A percentile compares a stretch with the other conserved stretches of the same genome.
These are phyloP conservation scores for Flaveria ramosissima DNA, from an alignment of 129 eudicot species.

Conservation along the genomic window DNA sequence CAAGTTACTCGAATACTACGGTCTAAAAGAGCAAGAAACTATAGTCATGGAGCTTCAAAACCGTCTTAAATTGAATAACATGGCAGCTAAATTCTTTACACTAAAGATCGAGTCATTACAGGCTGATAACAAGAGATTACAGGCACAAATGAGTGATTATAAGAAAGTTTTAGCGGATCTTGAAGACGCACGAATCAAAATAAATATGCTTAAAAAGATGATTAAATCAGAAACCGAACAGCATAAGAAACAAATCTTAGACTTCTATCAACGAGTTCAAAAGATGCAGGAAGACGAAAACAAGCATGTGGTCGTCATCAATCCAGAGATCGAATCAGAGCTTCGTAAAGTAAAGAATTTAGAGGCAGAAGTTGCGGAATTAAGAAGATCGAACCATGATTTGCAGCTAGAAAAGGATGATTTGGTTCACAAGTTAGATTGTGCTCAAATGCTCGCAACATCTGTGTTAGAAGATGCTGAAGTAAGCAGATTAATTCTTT, in stretches of 20 bases:
- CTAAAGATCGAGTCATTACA: conserved; percentile 71
- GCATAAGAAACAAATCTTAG: conserved; percentile 51
- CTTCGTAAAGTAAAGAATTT: background rate
- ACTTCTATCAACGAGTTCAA: conserved; percentile 59
- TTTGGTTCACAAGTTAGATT: conserved; percentile 65
- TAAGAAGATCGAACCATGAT: conserved; percentile 49
- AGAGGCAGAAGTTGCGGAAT: conserved; percentile 27
- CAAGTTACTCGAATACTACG: conserved; percentile 81
- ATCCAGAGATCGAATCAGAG: conserved; percentile 31
- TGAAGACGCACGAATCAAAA: conserved; percentile 67
- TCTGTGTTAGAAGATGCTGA: conserved; percentile 67
- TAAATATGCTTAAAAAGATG: conserved; percentile 56
- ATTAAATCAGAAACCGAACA: conserved; percentile 61
- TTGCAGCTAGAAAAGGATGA: conserved; percentile 55
- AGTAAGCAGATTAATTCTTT: conserved; percentile 34
- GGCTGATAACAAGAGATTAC: conserved; percentile 58
- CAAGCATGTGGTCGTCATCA: background rate
- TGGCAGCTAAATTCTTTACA: conserved; percentile 65
- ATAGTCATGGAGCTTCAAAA: conserved; percentile 81
- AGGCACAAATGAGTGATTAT: conserved; percentile 63
- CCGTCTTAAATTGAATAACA: conserved; percentile 55
- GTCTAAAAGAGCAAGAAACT: conserved; percentile 86
- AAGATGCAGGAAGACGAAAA: conserved; percentile 56
- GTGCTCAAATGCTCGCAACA: conserved; percentile 54
- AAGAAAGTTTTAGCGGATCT: conserved; percentile 60